Evolutionary conservation across 345 rosid species (phyloP).

Genomic region (Ceriops tagal): DNA sequence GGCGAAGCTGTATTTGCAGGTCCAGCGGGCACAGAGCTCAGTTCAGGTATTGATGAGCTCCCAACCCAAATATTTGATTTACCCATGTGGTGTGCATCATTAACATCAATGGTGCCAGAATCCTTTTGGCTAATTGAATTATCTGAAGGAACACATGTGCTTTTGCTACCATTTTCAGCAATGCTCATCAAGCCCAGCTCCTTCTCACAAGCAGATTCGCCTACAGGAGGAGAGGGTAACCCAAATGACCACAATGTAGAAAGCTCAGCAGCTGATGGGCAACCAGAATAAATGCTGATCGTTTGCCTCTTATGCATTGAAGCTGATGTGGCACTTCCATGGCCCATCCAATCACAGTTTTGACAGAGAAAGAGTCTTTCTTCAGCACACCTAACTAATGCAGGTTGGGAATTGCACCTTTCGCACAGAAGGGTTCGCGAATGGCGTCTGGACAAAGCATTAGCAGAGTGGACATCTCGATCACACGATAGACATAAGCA

Average conservation of each 20-base stretch:
- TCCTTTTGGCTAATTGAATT: slow-evolving; percentile 31
- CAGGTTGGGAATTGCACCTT: slow-evolving; percentile 85
- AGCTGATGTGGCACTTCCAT: slow-evolving; percentile 49
- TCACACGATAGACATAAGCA: slow-evolving; percentile 95
- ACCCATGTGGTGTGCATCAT: slow-evolving; percentile 17
- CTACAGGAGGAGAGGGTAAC: slow-evolving; percentile 42
- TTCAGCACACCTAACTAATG: slow-evolving; percentile 69
- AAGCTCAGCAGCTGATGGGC: slow-evolving; percentile 84
- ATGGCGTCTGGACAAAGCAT: slow-evolving; percentile 87
- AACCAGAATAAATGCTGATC: slow-evolving; percentile 76
- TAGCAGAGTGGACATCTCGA: slow-evolving; percentile 86
- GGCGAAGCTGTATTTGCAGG: slow-evolving; percentile 39
- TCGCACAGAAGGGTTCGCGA: slow-evolving; percentile 83
- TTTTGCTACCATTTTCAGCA: slow-evolving; percentile 36
- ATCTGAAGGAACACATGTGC: slow-evolving; percentile 34
- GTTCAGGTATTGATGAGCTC: slow-evolving; percentile 39
- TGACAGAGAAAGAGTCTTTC: slow-evolving; percentile 91
- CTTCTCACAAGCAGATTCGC: slow-evolving; percentile 64
- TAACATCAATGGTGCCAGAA: slow-evolving; percentile 28
- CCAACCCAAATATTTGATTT: slow-evolving; percentile 40
- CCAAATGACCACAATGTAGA: slow-evolving; percentile 87
- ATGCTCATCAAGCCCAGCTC: slow-evolving; percentile 86
- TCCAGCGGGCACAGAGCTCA: slow-evolving; percentile 32
- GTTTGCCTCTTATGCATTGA: slow-evolving; percentile 69
- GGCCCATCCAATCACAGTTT: slow-evolving; percentile 87